Percentiles rank a stretch among this genome's conserved stretches.
Evolutionary conservation across 805 yeast species (phyloP).

Genomic region (Wickerhamiella siamensis): DNA sequence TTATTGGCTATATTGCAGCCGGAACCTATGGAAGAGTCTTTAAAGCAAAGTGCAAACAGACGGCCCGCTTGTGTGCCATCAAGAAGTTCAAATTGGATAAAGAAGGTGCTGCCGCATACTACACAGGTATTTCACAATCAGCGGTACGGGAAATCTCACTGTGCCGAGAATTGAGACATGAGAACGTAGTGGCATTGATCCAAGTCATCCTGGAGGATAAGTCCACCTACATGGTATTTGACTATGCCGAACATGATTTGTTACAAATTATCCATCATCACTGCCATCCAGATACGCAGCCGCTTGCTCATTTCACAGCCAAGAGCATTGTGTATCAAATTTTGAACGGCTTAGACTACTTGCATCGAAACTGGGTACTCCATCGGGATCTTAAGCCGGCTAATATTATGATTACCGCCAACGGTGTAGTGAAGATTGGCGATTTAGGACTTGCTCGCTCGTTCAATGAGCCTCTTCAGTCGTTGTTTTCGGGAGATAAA

Average conservation of each 20-base stretch:
- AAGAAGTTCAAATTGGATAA: conserved; percentile 91
- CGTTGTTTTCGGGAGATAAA: conserved; percentile 81
- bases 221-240: conserved; percentile 87
- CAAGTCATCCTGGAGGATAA: conserved; percentile 81
- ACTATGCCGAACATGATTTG: conserved; percentile 90
- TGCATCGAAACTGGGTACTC: conserved; percentile 92
- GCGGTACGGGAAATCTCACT: conserved; percentile 94
- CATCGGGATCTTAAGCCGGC: conserved; percentile 97
- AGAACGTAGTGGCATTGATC: conserved; percentile 62
- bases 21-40: conserved; percentile 95
- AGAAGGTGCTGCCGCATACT: conserved; percentile 70
- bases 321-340: conserved; percentile 89
- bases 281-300: conserved; percentile 70
- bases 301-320: conserved; percentile 60
- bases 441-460: conserved; percentile 85
- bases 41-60: conserved; percentile 52
- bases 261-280: conserved; percentile 89
- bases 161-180: conserved; percentile 73
- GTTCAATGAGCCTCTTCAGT: conserved; percentile 74
- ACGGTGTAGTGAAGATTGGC: conserved; percentile 89
- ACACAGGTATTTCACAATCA: conserved; percentile 89
- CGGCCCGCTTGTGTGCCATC: conserved; percentile 51
- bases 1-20: conserved; percentile 92
- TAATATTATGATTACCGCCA: conserved; percentile 83
- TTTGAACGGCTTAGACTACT: conserved; percentile 73